Conservation (phyloP, 139 green algal genomes). For the Chlamydomonas applanata region DNA sequence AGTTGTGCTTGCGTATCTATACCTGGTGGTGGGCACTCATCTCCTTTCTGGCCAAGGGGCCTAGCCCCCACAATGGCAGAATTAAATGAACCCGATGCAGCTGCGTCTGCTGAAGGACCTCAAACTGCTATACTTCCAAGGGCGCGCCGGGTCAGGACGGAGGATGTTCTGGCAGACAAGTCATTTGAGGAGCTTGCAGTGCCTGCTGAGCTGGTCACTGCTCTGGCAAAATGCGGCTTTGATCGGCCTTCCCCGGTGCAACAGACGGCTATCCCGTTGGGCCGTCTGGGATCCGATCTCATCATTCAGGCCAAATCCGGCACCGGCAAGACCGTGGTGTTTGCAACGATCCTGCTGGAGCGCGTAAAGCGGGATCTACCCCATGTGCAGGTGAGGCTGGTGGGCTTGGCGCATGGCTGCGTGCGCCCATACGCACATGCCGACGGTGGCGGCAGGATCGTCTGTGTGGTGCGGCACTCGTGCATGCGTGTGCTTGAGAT, state of each 20-base stretch:
- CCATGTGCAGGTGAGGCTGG: constrained; percentile 31
- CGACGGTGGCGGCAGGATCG: too few relatives aligned
- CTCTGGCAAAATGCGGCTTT: constrained; percentile 59
- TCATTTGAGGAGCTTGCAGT: constrained; percentile 66
- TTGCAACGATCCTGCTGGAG: constrained; percentile 60
- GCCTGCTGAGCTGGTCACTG: constrained; percentile 42
- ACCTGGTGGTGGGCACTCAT: too few relatives aligned
- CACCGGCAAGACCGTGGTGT: constrained; percentile 85
- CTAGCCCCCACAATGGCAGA: too few relatives aligned
- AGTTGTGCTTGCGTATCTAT: too few relatives aligned
- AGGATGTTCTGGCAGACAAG: constrained; percentile 49
- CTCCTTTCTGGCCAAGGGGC: too few relatives aligned
- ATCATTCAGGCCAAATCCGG: constrained; percentile 86
- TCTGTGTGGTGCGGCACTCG: not conserved
- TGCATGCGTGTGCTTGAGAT: not conserved
- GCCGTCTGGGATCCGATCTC: constrained; percentile 69
- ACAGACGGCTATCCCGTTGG: constrained; percentile 68
- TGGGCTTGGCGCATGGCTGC: not conserved
- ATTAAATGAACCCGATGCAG: too few relatives aligned
- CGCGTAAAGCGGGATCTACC: constrained; percentile 34
- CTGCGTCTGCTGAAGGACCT: too few relatives aligned
- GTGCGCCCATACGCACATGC: not conserved
- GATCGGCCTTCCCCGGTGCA: constrained; percentile 71
- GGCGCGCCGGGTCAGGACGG: too few relatives aligned
- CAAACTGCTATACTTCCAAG: too few relatives aligned